phyloP scores from a whole-genome alignment of 345 rosid species.

The Euphorbia tirucalli region DNA sequence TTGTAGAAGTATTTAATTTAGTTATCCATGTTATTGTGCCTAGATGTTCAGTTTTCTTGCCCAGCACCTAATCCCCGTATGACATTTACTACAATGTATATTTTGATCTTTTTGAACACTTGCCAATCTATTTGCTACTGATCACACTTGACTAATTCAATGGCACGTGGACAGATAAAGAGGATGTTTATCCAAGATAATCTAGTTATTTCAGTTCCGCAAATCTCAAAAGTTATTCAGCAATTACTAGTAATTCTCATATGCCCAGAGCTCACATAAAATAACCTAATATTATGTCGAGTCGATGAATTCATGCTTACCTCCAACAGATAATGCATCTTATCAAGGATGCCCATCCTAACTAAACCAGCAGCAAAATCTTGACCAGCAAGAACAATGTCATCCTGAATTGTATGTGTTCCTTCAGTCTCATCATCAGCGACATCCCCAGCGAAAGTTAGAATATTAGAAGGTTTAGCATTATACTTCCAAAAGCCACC shows the following conservation, averaged over 20 bases:
- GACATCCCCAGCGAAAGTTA: slow-evolving; percentile 41
- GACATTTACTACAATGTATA: background rate
- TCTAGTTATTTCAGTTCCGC: background rate
- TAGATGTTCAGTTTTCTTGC: background rate
- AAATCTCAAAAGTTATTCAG: background rate
- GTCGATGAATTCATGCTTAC: slow-evolving; percentile 36
- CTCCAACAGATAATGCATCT: slow-evolving; percentile 70
- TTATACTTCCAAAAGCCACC: slow-evolving; percentile 95
- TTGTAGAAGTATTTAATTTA: background rate
- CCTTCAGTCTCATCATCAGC: slow-evolving; percentile 57
- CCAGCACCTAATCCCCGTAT: background rate
- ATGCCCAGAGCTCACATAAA: background rate
- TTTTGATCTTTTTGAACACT: background rate
- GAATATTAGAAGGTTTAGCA: slow-evolving; percentile 78
- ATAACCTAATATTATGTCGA: background rate
- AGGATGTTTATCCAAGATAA: background rate
- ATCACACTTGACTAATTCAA: background rate
- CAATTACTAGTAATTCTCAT: background rate
- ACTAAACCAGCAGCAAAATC: slow-evolving; percentile 91
- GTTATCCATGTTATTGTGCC: background rate
- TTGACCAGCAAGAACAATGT: slow-evolving; percentile 77
- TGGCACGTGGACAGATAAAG: background rate
- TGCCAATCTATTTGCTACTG: background rate
- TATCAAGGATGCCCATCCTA: slow-evolving; percentile 82
- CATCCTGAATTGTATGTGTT: slow-evolving; percentile 74